phyloP scores from a whole-genome alignment of 495 filamentous ascomycete species.

The Bryoglossum gracile region DNA sequence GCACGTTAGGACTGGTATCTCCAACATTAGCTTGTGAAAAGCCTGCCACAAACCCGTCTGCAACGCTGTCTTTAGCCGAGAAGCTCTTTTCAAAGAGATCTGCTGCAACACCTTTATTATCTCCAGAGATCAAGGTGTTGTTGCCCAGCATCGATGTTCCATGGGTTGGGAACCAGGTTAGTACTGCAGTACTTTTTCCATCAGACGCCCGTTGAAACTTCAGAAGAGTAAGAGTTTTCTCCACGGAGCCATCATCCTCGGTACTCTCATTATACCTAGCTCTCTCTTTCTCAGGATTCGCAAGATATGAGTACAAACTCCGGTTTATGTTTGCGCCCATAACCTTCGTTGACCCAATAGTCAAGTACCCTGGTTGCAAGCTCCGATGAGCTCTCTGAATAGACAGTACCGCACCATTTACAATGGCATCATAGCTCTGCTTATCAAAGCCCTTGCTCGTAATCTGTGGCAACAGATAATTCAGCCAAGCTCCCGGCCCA shows the following conservation, averaged over 20 bases:
- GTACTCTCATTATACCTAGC: slow-evolving; percentile 54
- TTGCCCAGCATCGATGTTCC: slow-evolving; percentile 90
- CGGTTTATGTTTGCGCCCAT: slow-evolving; percentile 83
- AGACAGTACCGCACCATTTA: slow-evolving; percentile 76
- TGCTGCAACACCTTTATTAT: slow-evolving; percentile 95
- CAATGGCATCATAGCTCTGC: slow-evolving; percentile 84
- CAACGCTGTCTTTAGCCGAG: slow-evolving; percentile 36
- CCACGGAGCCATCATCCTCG: slow-evolving; percentile 61
- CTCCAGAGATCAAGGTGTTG: slow-evolving; percentile 85
- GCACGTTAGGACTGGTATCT: slow-evolving; percentile 83
- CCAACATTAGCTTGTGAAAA: slow-evolving; percentile 95
- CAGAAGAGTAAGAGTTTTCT: slow-evolving; percentile 79
- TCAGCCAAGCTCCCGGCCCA: slow-evolving; percentile 89
- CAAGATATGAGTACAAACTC: slow-evolving; percentile 83
- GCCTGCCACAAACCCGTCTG: slow-evolving; percentile 76
- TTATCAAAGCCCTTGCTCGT: slow-evolving; percentile 83
- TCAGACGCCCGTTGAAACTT: slow-evolving; percentile 69
- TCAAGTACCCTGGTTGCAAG: slow-evolving; percentile 63
- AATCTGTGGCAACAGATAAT: slow-evolving; percentile 92
- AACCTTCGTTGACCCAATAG: slow-evolving; percentile 65
- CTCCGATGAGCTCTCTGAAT: slow-evolving; percentile 77
- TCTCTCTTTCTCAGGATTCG: slow-evolving; percentile 77
- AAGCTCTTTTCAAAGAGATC: slow-evolving; percentile 74
- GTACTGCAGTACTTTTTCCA: slow-evolving; percentile 64
- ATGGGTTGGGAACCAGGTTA: slow-evolving; percentile 94